phyloP scores from a whole-genome alignment of 2,329 filamentous ascomycete species.

The Podosphaera leucotricha region DNA sequence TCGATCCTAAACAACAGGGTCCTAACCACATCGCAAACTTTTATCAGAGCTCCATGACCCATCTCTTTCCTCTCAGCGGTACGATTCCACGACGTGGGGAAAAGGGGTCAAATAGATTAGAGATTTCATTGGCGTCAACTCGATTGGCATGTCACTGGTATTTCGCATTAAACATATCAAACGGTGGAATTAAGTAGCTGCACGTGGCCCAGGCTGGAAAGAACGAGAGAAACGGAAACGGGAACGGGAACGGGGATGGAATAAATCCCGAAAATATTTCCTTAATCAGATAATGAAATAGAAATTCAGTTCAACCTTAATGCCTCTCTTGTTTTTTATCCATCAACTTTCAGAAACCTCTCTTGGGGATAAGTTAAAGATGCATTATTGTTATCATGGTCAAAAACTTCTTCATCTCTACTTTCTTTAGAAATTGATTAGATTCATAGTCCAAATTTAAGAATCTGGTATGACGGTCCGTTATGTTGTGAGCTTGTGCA shows the following conservation, averaged over 20 bases:
- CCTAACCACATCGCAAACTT: not conserved
- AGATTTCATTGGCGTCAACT: not conserved
- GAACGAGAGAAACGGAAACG: not conserved
- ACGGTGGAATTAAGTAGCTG: not conserved
- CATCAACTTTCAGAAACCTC: not conserved
- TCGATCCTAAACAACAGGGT: not conserved
- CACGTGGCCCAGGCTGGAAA: not conserved
- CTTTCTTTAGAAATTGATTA: too few species aligned
- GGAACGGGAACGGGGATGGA: not conserved
- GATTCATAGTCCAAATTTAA: too few species aligned
- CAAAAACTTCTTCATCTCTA: too few species aligned
- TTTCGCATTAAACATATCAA: not conserved
- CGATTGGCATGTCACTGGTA: not conserved
- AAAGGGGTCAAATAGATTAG: not conserved
- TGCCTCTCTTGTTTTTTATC: too few species aligned
- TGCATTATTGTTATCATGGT: too few species aligned
- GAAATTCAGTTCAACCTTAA: too few species aligned
- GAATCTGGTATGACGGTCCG: not conserved
- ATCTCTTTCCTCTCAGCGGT: not conserved
- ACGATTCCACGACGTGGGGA: not conserved
- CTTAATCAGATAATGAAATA: not conserved
- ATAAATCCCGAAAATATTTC: not conserved
- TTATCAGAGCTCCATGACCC: not conserved
- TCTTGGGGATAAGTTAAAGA: too few species aligned
- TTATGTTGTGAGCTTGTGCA: not conserved